Base-by-base conservation (phyloP, 1,284 basidiomycete species). In the Pseudozyma flocculosa region DNA sequence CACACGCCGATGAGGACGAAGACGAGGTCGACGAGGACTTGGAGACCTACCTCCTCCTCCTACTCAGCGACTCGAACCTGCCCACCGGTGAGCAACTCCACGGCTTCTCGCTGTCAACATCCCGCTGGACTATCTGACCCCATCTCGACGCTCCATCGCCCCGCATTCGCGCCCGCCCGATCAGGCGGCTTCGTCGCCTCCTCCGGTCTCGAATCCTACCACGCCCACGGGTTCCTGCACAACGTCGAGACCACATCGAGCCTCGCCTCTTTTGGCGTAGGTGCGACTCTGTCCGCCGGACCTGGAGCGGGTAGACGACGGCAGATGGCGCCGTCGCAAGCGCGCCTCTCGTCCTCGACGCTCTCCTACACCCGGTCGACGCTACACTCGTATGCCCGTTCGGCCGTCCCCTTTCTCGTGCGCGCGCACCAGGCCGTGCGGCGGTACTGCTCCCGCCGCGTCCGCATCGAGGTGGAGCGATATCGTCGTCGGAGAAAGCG, bases 111-210 rank as follows among this genome's bases (percentile, higher is more conserved):
- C 29, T 29, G 5, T 13, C 29, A 13, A 5, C 29, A 13, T 13
- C 29, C 5, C 5, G 29, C 29, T 29, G 7, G 7, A 13, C 29
- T 29, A 5, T 17, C 19, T 29, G 34, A 37, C 34, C 26, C 13
- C 40, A 11, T 40, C 7, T 29, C 26, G 7, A 29, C 26, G 5
- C 32, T 34, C 11, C 32, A 5, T 13, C 29, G 29, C 29, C 13
- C 29, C 13, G 29, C 29, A 5, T 5, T 5, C 29, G 7, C 5
- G 13, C 29, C 7, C 29, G 29, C 5, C 29, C 7, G 15, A 22
- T 89, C 88, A 8, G 91, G 91, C 29, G 87, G 91, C 0, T 94
- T 94, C 72, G 89, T 94, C 46, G 89, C 92, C 0, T 93, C 92
- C 0, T 86, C 90, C 1, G 94, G 94, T 1, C 84, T 97, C 49